Base-by-base conservation (phyloP, 768 basidiomycete species). In the Pleurotus giganteus region DNA sequence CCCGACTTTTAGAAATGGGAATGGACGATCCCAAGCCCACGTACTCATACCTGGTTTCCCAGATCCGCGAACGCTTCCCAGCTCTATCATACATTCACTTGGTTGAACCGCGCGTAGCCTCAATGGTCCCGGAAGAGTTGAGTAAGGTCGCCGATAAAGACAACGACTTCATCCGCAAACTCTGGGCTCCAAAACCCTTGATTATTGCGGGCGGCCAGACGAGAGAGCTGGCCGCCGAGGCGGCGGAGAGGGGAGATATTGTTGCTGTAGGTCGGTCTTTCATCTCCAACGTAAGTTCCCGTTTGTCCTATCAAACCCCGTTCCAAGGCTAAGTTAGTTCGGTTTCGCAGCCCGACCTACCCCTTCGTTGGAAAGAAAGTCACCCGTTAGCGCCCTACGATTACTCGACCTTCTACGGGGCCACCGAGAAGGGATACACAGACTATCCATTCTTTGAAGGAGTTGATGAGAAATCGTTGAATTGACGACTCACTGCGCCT, bases 21-120 rank as follows among this genome's bases (percentile, higher is more conserved):
- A 81, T 82, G 79, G 58, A 62, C 2, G 74, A 86, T 54, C 84
- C 83, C 0, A 66, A 74, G 2, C 80, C 83, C 0, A 79, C 78
- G 7, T 88, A 80, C 68, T 58, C 70, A 0, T 74, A 84, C 64
- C 57, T 86, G 29, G 73, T 80, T 19, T 50, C 68, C 4, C 52
- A 73, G 36, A 56, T 86, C 23, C 67, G 66, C 28, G 53, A 65
- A 12, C 56, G 56, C 7, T 71, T 76, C 59, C 77, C 82, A 2
- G 53, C 74, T 23, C 57, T 75, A 19, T 80, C 81, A 0, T 86
- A 84, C 65, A 58, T 86, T 4, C 83, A 84, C 56, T 57, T 76
- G 19, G 63, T 74, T 39, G 79, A 83, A 57, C 70, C 77, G 11
- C 66, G 70, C 4, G 53, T 66, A 8, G 31, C n/a, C 23, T 58